Evolutionary conservation across 257 asterid species (phyloP), one percentile per base, ranked within the genome.

Genomic region (Jaltomata sinuosa): DNA sequence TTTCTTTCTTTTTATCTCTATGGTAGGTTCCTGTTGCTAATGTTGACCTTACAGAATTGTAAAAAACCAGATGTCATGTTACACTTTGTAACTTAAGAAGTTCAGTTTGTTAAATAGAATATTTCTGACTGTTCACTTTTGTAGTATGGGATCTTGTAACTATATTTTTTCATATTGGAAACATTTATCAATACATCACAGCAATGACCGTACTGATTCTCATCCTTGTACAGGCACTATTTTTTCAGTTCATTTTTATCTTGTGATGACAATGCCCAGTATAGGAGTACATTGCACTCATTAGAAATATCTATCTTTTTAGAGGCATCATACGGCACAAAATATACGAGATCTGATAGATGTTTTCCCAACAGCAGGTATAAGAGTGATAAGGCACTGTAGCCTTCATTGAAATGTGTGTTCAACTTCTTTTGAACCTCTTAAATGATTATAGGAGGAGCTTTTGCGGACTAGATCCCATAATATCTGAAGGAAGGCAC

Each of bases 21-120:
- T 54, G 22, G 72, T 84, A 86, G 87, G 89, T 64, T 82, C 68
- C 83, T 31, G 79, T 61, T 49, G 80, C 31, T 83, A 82, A 64
- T 8, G 85, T 71, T 85, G 57, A 62, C 88, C 85, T 71, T 84
- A 59, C 74, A 57, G 67, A 55, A 80, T 65, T 91, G 90, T 94
- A 91, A 90, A 91, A 85, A 89, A 84, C 72, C 54, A 88, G 78
- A 84, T 83, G 82, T 50, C 85, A 61, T 74, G 86, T 49, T 76
- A 77, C 52, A 64, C 42, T 29, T 72, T 91, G 90, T 90, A 93
- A 80, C 89, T 85, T 83, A 64, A 82, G 79, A 65, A 64, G 65
- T 83, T 67, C 86, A 40, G 85, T 81, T 87, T 88, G 87, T 76
- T 83, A 82, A 84, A 77, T 84, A 86, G 50, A 53, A 27, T 79